Base-by-base conservation (phyloP, 352 stramenopile genomes). In the Phytopythium mirpurense region DNA sequence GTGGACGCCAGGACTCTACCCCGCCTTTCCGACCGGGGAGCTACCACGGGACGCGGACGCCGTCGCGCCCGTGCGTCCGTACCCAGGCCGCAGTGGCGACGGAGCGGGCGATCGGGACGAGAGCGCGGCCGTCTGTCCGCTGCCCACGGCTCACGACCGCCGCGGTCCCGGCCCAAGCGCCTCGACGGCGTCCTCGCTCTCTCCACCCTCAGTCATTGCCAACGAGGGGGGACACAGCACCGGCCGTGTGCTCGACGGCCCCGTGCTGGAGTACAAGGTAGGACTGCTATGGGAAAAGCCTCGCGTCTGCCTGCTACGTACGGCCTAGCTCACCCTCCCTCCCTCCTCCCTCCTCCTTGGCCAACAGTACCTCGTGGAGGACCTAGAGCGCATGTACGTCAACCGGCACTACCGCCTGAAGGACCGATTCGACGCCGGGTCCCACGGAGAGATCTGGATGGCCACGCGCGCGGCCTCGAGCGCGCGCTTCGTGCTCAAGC, bases 381-480 rank as follows among this genome's bases (percentile, higher is more conserved):
- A 84, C n/a, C 67, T 69, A 2, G 66, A 78, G 35, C 54, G 74
- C 24, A 74, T 93, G 41, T 90, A 83, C 55, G 68, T 92, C 53
- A 90, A 89, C 54, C 63, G 65, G 6, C 81, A 83, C 52, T 90
- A 90, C 61, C 80, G 78, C 2, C 74, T 93, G 14, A 70, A 75
- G 29, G 81, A 78, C 60, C 85, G 85, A 44, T 96, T 96, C 47
- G 84, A 89, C 44, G 85, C 83, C 2, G 86, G 86, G 0, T 88
- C 75, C 44, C 83, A 95, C 47, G 86, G 86, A 14, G 86, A 96
- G 72, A 77, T 96, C 18, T 89, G 83, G 81, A 65, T 70, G 58
- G 80, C 82, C 6, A 74, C 70, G 16, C 19, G 21, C 6, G 16
- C 45, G 18, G 51, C 19, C 34, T 51, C 16, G 8, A 9, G 41